Base-by-base conservation (phyloP, 768 basidiomycete genomes). In the Rhizopogon salebrosus region DNA sequence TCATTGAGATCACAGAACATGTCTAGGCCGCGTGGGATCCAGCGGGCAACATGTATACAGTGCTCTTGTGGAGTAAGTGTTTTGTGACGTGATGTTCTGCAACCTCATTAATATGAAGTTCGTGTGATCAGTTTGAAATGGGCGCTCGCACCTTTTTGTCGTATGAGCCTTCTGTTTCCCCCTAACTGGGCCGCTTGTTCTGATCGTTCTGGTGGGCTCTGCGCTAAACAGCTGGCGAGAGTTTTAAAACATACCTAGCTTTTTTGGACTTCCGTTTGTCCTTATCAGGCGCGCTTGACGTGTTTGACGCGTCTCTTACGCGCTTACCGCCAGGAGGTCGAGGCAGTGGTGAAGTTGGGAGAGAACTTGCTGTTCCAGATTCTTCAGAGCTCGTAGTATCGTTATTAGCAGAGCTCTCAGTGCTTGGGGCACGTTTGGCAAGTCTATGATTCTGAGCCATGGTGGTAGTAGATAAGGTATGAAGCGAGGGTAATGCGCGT, bases 1-100 rank as follows among this genome's bases (percentile, higher is more conserved):
- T 46, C 31, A 24, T 36, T 46, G 16, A 53, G 36, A 46, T 53
- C n/a, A 3, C 46, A 48, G 31, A 53, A 53, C 52, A 53, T 53
- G n/a, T 53, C 36, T 2, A 53, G 39, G 10, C 24, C 36, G 11
- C 13, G 23, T 26, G 46, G 46, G n/a, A 53, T 53, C 45, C 52
- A 53, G 7, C 26, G 27, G 48, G 43, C 52, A 53, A 48, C 16
- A 1, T 53, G 45, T 0, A 53, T 9, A 18, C 52, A 53, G 23
- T 53, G 42, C 5, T 53, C 43, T 10, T 14, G 5, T 4, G 13
- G 22, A n/a, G 52, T 37, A 20, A 53, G 22, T 0, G 27, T 24
- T 18, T 48, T 53, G 2, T n/a, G 13, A 0, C 13, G 24, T 3
- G 22, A 49, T 41, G 23, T 49, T 16, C 45, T 48, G 24, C 6